A percentile compares a stretch with the other conserved stretches of the same genome.
Evolutionary conservation across 2,329 filamentous ascomycete species (phyloP).

Genomic region (Eurotiales sp.): DNA sequence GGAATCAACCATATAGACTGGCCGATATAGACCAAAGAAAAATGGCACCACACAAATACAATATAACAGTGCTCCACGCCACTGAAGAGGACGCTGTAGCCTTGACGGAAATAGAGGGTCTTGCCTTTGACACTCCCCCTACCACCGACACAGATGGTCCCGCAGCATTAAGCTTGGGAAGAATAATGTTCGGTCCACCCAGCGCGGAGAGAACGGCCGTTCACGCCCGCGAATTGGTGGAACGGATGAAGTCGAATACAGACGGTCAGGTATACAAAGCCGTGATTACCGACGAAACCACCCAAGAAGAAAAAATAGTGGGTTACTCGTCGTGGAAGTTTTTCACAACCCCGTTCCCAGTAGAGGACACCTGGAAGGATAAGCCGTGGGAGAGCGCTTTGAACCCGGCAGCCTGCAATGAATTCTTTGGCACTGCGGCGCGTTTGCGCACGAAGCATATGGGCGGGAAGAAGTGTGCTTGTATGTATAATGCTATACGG

Average conservation of each 20-base stretch:
- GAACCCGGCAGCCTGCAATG: conserved; percentile 13
- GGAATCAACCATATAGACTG: no score
- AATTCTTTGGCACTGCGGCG: conserved; percentile 11
- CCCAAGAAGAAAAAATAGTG: neutral
- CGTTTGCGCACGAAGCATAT: conserved; percentile 4
- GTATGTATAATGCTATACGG: conserved; percentile 6
- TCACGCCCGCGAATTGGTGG: neutral
- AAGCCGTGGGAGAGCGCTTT: neutral
- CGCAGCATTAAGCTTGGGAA: neutral
- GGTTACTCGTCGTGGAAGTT: conserved; percentile 9
- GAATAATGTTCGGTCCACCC: conserved; percentile 13
- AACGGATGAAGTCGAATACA: neutral
- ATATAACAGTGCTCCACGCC: conserved; percentile 6
- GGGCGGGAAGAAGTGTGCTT: conserved; percentile 13
- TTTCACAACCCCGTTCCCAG: conserved; percentile 2
- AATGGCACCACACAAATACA: neutral
- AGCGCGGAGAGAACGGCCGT: neutral
- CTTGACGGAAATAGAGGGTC: conserved; percentile 6
- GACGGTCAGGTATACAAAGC: conserved; percentile 9
- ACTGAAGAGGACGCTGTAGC: conserved; percentile 3
- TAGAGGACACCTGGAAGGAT: conserved; percentile 13
- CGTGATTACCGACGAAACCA: neutral
- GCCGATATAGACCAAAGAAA: no score
- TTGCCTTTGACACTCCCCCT: conserved; percentile 7
- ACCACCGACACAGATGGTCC: neutral